phyloP scores from a whole-genome alignment of 352 stramenopile genomes.

The Globisporangium ultimum region DNA sequence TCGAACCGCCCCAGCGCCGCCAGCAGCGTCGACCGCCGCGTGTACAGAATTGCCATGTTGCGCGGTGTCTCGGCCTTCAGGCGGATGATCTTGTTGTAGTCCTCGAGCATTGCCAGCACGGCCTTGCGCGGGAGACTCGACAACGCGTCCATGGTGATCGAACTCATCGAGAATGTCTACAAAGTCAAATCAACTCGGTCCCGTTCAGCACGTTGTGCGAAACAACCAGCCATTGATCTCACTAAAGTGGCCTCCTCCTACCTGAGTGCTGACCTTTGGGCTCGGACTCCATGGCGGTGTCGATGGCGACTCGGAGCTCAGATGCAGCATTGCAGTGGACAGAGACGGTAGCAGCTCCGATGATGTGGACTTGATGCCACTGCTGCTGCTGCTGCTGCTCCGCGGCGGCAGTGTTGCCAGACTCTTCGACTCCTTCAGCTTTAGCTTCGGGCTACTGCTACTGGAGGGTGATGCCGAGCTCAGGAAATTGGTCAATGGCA shows the following conservation, averaged over 20 bases:
- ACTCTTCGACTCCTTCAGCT: slow-evolving; percentile 14
- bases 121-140: slow-evolving; percentile 21
- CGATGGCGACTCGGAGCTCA: not conserved
- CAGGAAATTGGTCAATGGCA: slow-evolving; percentile 6
- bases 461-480: not conserved
- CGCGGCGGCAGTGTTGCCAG: not conserved
- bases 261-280: not conserved
- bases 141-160: slow-evolving; percentile 22
- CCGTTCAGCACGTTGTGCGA: not conserved
- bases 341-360: slow-evolving; percentile 5
- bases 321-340: slow-evolving; percentile 3
- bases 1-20: slow-evolving; percentile 46
- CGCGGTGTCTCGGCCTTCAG: slow-evolving; percentile 42
- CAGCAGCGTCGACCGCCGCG: slow-evolving; percentile 54
- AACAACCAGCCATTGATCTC: not conserved
- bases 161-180: slow-evolving; percentile 15
- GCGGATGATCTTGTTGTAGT: slow-evolving; percentile 69
- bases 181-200: not conserved
- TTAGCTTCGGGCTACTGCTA: not conserved
- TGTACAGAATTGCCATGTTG: slow-evolving; percentile 59
- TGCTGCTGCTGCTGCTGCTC: not conserved
- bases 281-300: not conserved
- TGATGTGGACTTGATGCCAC: no score
- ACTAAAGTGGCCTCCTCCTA: not conserved
- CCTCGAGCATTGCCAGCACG: slow-evolving; percentile 40